Conservation (phyloP, 2,329 filamentous ascomycete species). For the Diaporthe citrichinensis region DNA sequence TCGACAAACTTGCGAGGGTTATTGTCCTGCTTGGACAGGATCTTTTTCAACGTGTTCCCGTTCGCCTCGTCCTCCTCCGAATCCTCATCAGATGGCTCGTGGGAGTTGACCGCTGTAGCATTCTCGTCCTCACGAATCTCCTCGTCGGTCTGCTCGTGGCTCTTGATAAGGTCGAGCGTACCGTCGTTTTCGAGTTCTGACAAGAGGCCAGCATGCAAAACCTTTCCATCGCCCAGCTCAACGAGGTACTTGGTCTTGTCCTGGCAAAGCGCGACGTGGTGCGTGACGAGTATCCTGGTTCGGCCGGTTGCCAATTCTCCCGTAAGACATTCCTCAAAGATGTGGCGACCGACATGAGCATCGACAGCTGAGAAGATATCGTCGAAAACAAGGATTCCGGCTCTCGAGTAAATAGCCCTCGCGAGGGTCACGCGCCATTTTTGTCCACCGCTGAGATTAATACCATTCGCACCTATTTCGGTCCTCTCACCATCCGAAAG, state of each 20-base stretch:
- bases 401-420: constrained; percentile 83
- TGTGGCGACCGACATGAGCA: constrained; percentile 83
- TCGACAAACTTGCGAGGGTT: constrained; percentile 77
- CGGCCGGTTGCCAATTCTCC: constrained; percentile 78
- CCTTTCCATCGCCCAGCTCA: constrained; percentile 77
- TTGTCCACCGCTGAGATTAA: constrained; percentile 87
- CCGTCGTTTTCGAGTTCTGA: constrained; percentile 74
- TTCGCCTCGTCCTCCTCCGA: constrained; percentile 56
- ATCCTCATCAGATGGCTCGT: constrained; percentile 60
- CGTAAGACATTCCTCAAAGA: constrained; percentile 82
- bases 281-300: constrained; percentile 85
- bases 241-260: constrained; percentile 81
- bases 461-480: constrained; percentile 87
- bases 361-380: constrained; percentile 90
- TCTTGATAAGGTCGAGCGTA: constrained; percentile 69
- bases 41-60: constrained; percentile 61
- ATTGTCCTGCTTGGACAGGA: constrained; percentile 64
- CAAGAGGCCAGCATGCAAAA: constrained; percentile 74
- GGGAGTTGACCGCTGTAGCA: constrained; percentile 69
- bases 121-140: constrained; percentile 65
- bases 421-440: constrained; percentile 87
- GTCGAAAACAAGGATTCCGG: constrained; percentile 82
- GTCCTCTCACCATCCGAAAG: constrained; percentile 83
- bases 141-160: constrained; percentile 63
- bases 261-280: constrained; percentile 81